Base-by-base conservation (phyloP, 306 rosid genomes). In the Alnus glutinosa region DNA sequence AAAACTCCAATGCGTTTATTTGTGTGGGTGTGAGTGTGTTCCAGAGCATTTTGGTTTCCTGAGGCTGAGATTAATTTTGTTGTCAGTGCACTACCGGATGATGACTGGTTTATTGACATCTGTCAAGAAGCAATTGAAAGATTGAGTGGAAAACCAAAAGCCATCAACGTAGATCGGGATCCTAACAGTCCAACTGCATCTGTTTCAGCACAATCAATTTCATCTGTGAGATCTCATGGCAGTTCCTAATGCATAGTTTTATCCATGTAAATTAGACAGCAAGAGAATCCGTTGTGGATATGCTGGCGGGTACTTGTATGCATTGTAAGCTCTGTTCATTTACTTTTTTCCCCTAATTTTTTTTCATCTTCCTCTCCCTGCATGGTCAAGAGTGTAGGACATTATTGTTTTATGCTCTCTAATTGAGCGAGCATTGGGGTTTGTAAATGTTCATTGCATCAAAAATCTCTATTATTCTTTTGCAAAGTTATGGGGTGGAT, bases 141-240 rank as follows among this genome's bases (percentile, higher is more conserved):
- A 80, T 81, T 93, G 42, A 93, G 97, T 71, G 99, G 99, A 64
- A 96, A 76, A 81, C 98, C 99, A 23, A 93, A 89, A 81, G 91
- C 89, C 58, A 78, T 83, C 72, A 93, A 90, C 30, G 98, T 96
- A 13, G 99, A 93, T 46, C 91, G 93, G 42, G 99, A 96, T 12
- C 90, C 69, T 59, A 91, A 84, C 78, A 96, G 99, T 89, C 99
- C 99, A 30, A 96, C 99, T 3, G 97, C 99, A 6, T 96, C 99
- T 3, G 85, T 93, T 67, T 95, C 99, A 0, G 99, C 99, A n/a
- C 98, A 93, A 16, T 96, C 99, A 36, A 85, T 96, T 48, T 96
- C 99, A 30, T 96, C 99, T 7, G 88, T 96, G 47, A 90, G 94
- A 85, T 96, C 99, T 75, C 99, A 93, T 66, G 89, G 87, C 63